Percentiles rank a stretch among this genome's conserved stretches.
Evolutionary conservation across 2,329 filamentous ascomycete genomes (phyloP).

Genomic region (Ilyonectria mors-panacis): DNA sequence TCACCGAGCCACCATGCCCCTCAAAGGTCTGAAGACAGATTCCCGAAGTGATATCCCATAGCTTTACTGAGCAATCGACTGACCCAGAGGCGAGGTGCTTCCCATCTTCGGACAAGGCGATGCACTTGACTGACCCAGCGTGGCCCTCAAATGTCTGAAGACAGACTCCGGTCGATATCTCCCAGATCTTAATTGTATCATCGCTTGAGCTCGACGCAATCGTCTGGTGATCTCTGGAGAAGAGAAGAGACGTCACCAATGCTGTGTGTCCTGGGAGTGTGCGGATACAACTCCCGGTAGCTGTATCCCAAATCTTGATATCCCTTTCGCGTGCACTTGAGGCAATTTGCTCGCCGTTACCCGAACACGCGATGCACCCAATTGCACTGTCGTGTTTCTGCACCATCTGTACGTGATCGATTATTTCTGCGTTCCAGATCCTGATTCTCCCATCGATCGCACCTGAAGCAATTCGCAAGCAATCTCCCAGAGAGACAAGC

Average conservation of each 20-base stretch:
- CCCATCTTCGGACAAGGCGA: not conserved
- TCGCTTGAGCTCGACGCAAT: constrained; percentile 8
- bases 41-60: not conserved
- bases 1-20: not conserved
- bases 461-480: not conserved
- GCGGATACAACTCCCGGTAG: not conserved
- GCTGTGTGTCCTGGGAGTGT: not conserved
- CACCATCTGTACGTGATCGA: not conserved
- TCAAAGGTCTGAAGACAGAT: not conserved
- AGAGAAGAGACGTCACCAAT: not conserved
- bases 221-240: not conserved
- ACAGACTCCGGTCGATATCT: not conserved
- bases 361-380: constrained; percentile 24
- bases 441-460: not conserved
- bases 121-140: not conserved
- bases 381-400: not conserved
- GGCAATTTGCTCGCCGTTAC: not conserved
- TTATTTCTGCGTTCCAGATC: not conserved
- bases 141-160: not conserved
- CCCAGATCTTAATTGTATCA: constrained; percentile 16
- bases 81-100: constrained; percentile 1
- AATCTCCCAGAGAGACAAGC: constrained; percentile 4
- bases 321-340: not conserved
- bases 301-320: constrained; percentile 17
- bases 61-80: not conserved